These are phyloP conservation scores for Rhodotorula toruloides DNA, from an alignment of 768 basidiomycete genomes.

Conservation along the genomic window DNA sequence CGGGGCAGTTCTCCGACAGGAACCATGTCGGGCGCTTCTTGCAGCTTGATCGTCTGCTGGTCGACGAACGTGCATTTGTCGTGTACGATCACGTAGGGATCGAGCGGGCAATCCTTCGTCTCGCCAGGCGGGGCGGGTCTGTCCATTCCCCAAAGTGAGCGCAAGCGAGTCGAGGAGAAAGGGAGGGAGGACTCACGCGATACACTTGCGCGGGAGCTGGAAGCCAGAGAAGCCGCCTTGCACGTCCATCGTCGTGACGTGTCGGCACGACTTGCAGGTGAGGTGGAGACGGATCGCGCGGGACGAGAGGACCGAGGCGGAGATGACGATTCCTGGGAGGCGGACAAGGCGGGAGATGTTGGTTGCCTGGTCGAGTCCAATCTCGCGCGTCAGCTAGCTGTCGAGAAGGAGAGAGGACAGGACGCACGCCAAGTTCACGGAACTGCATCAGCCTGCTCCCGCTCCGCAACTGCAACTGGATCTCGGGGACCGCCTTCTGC, in stretches of 20 bases:
- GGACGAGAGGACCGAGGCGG: conserved; percentile 85
- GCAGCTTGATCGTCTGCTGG: conserved; percentile 91
- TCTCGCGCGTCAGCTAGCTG: neutral
- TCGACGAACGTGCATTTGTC: conserved; percentile 90
- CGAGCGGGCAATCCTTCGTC: conserved; percentile 88
- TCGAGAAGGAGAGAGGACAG: neutral
- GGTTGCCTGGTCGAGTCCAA: conserved; percentile 55
- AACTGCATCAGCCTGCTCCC: conserved; percentile 89
- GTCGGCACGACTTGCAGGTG: conserved; percentile 85
- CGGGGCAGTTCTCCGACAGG: conserved; percentile 95
- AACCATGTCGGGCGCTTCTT: conserved; percentile 99
- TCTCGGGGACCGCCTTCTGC: conserved; percentile 55
- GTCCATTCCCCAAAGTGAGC: neutral
- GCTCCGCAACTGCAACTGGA: conserved; percentile 84
- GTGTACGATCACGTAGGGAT: conserved; percentile 93
- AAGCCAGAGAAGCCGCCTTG: conserved; percentile 43
- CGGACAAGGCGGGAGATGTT: conserved; percentile 94
- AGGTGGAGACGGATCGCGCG: conserved; percentile 86
- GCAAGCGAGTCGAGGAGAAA: neutral
- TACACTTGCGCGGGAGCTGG: conserved; percentile 76
- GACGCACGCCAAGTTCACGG: conserved; percentile 72
- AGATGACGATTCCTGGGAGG: conserved; percentile 95
- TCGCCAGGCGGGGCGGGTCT: conserved; percentile 66
- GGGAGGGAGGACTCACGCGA: conserved; percentile 52
- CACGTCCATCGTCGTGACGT: conserved; percentile 64